These are phyloP conservation scores for Cucurbita moschata DNA, from an alignment of 306 rosid genomes.

Conservation along the genomic window DNA sequence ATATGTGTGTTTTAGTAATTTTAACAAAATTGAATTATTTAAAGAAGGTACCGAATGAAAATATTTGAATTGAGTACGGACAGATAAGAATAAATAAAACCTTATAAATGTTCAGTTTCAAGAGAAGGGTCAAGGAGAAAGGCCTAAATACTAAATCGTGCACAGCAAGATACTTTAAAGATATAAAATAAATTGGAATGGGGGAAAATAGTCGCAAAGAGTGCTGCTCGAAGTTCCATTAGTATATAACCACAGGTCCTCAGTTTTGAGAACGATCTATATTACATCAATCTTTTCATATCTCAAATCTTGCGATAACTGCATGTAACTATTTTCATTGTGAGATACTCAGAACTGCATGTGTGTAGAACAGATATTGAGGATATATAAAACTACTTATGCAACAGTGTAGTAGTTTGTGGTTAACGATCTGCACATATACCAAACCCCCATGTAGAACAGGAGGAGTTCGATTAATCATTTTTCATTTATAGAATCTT, in stretches of 20 bases:
- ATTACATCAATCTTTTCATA: not conserved
- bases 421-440: not conserved
- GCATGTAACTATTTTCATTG: not conserved
- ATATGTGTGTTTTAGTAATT: constrained; percentile 7
- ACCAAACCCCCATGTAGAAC: not conserved
- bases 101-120: too few relatives aligned
- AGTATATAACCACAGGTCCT: not conserved
- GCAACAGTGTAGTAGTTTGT: not conserved
- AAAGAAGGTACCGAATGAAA: not conserved
- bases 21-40: not conserved
- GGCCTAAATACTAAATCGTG: not conserved
- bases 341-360: not conserved
- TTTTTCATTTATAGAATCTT: not conserved
- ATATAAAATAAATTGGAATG: not conserved
- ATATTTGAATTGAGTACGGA: not conserved
- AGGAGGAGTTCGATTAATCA: not conserved
- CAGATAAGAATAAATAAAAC: not conserved
- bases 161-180: not conserved
- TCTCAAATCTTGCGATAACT: not conserved
- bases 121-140: not conserved
- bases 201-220: not conserved
- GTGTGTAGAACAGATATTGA: not conserved
- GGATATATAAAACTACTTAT: not conserved
- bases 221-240: too few relatives aligned
- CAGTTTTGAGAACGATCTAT: not conserved